Conservation (phyloP, 2,329 filamentous ascomycete species). For the Fusarium anguioides region DNA sequence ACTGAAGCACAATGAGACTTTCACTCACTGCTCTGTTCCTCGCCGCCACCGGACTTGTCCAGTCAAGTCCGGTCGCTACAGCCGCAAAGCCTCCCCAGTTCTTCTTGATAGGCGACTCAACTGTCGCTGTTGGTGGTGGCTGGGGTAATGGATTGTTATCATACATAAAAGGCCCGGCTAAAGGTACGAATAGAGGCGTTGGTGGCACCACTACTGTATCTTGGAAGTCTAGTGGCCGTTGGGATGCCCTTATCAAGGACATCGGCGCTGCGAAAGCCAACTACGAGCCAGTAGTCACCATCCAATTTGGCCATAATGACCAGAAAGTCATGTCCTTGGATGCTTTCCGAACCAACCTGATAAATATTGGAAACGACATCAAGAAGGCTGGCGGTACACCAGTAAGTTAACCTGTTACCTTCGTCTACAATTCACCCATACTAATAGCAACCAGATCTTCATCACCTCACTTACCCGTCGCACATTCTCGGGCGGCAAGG, state of each 20-base stretch:
- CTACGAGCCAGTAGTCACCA: background rate
- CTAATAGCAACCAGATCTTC: background rate
- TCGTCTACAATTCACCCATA: no score
- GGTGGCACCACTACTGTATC: constrained; percentile 10
- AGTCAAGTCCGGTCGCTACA: background rate
- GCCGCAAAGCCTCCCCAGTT: background rate
- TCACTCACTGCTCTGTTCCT: background rate
- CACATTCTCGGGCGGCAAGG: background rate
- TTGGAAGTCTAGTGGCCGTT: constrained; percentile 9
- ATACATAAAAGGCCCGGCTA: background rate
- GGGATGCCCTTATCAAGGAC: background rate
- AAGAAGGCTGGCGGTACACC: constrained; percentile 3
- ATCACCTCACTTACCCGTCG: constrained; percentile 4
- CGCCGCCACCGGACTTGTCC: background rate
- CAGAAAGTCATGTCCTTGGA: constrained; percentile 2
- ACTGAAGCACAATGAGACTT: background rate
- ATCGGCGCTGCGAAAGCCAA: background rate
- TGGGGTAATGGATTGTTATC: background rate
- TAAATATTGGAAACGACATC: constrained; percentile 3
- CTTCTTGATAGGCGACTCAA: constrained; percentile 12
- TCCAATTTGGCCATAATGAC: constrained; percentile 15
- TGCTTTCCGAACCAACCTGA: background rate
- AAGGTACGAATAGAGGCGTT: background rate
- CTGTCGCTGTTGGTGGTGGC: background rate
- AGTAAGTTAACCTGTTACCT: background rate